Conservation (phyloP, 1,139 yeast genomes). For the Candida smagusa region DNA sequence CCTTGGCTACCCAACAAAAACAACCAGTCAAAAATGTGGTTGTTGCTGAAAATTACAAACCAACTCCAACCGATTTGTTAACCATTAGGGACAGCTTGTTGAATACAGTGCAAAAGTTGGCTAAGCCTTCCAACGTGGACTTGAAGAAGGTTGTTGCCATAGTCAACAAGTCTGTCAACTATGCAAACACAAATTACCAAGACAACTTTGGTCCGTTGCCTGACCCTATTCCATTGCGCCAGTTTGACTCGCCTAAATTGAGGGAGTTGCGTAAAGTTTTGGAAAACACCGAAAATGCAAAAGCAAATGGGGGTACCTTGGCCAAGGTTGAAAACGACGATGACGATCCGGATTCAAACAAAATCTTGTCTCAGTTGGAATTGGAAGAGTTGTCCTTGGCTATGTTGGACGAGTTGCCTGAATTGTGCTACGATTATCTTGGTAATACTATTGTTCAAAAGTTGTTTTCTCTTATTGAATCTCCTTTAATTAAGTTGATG, state of each 20-base stretch:
- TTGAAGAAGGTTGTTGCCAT: conserved; percentile 30
- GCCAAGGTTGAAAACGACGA: conserved; percentile 8
- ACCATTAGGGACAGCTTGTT: conserved; percentile 25
- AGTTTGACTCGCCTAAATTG: conserved; percentile 84
- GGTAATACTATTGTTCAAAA: conserved; percentile 97
- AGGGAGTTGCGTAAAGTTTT: conserved; percentile 55
- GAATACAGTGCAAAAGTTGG: conserved; percentile 17
- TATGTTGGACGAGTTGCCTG: conserved; percentile 88
- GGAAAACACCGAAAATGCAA: conserved; percentile 38
- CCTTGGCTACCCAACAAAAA: background rate
- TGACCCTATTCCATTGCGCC: conserved; percentile 58
- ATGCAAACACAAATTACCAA: conserved; percentile 34
- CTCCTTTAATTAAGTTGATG: conserved; percentile 70
- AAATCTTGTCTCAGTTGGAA: conserved; percentile 43
- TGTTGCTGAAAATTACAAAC: conserved; percentile 2
- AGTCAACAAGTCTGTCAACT: conserved; percentile 28
- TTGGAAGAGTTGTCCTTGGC: conserved; percentile 81
- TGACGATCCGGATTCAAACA: conserved; percentile 7
- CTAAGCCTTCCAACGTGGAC: conserved; percentile 20
- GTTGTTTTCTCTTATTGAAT: conserved; percentile 64
- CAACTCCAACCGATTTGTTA: conserved; percentile 24
- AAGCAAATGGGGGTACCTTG: conserved; percentile 7
- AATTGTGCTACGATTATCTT: conserved; percentile 84
- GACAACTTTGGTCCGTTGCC: conserved; percentile 68
- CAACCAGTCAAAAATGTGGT: conserved; percentile 3